A percentile compares a stretch with the other conserved stretches of the same genome.
Evolutionary conservation across 2,329 filamentous ascomycete species (phyloP).

Genomic region (Golovinomyces cichoracearum): DNA sequence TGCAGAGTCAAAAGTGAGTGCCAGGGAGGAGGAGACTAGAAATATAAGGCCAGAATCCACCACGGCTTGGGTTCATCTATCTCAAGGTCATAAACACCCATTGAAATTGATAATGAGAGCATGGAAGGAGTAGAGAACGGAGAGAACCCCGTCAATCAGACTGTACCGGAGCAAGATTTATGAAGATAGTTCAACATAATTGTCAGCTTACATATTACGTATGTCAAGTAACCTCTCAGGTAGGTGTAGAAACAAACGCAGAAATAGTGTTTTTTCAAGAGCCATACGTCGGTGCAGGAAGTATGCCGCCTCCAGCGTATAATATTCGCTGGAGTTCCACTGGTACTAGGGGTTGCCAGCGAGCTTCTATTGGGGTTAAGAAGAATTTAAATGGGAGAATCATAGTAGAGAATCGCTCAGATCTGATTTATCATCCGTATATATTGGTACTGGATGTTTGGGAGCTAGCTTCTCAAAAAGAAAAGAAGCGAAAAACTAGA

Average conservation of each 20-base stretch:
- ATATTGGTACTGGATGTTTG: neutral
- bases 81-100: too few relatives aligned
- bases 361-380: neutral
- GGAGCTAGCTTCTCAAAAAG: neutral
- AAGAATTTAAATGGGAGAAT: neutral
- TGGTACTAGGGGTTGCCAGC: neutral
- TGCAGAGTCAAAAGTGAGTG: too few relatives aligned
- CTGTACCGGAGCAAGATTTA: neutral
- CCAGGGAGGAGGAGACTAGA: too few relatives aligned
- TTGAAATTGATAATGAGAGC: neutral
- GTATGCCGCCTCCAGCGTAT: neutral
- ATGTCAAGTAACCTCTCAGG: neutral
- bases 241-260: neutral
- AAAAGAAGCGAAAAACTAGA: neutral
- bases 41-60: too few relatives aligned
- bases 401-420: neutral
- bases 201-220: neutral
- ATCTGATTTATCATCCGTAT: neutral
- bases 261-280: neutral
- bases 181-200: neutral
- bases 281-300: too few relatives aligned
- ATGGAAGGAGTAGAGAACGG: neutral
- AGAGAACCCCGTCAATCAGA: neutral
- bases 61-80: too few relatives aligned
- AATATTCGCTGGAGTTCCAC: neutral